Percentiles rank a stretch among this genome's conserved stretches.
phyloP scores from a whole-genome alignment of 768 basidiomycete genomes.

The Russula earlei region DNA sequence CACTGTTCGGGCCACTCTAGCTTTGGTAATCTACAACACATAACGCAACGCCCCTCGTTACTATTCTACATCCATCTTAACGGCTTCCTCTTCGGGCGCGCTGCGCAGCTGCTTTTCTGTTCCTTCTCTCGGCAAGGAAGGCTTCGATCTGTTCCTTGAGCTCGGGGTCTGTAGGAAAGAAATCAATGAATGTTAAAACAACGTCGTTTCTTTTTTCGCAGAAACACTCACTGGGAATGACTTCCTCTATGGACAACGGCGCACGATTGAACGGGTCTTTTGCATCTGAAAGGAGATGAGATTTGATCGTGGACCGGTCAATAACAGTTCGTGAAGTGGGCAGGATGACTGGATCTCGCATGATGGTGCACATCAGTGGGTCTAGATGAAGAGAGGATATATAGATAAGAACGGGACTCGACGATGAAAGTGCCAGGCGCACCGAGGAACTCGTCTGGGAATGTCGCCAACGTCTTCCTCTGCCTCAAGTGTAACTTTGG shows the following conservation, averaged over 20 bases:
- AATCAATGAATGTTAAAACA: neutral
- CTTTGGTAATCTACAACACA: constrained; percentile 4
- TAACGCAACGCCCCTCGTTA: neutral
- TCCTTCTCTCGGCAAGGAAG: constrained; percentile 53
- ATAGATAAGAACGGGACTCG: constrained; percentile 10
- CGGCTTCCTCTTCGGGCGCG: constrained; percentile 19
- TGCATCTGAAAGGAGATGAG: constrained; percentile 82
- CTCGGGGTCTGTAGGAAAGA: constrained; percentile 41
- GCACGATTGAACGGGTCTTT: constrained; percentile 94
- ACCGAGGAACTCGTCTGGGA: constrained; percentile 95
- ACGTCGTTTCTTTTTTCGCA: neutral
- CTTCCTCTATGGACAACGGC: constrained; percentile 71
- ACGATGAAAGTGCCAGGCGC: constrained; percentile 22
- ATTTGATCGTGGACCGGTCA: constrained; percentile 90
- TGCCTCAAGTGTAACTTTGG: constrained; percentile 68
- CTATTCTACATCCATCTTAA: constrained; percentile 18
- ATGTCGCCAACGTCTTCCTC: constrained; percentile 89
- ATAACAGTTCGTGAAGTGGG: constrained; percentile 73
- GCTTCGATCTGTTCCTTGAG: constrained; percentile 67
- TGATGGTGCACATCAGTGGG: constrained; percentile 83
- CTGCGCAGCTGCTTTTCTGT: constrained; percentile 24
- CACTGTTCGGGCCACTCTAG: neutral
- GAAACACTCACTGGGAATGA: constrained; percentile 52
- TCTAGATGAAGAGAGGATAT: constrained; percentile 36
- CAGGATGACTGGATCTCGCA: constrained; percentile 90